phyloP scores from a whole-genome alignment of 106 monocot genomes.

The Dendrobium nobile region DNA sequence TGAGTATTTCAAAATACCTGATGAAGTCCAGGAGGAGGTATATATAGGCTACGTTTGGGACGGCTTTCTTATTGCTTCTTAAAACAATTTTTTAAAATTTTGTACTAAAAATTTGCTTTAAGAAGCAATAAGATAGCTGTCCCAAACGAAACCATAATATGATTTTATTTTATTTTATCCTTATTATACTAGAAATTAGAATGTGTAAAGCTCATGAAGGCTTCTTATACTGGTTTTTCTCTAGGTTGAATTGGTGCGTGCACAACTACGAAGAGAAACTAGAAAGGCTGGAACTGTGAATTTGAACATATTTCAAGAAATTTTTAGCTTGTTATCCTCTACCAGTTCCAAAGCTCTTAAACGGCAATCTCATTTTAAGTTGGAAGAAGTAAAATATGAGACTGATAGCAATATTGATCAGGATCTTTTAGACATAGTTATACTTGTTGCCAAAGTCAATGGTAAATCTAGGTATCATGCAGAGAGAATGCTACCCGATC shows the following conservation, averaged over 20 bases:
- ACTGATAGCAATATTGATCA: conserved; percentile 3
- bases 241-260: conserved; percentile 55
- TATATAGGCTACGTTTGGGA: no score
- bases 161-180: background rate
- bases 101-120: no score
- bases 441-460: conserved; percentile 34
- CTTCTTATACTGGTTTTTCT: background rate
- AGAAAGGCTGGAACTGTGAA: conserved; percentile 36
- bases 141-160: no score
- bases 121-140: no score
- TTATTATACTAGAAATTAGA: background rate
- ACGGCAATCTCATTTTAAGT: conserved; percentile 5
- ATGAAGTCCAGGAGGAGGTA: conserved; percentile 93
- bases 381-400: conserved; percentile 9
- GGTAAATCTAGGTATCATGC: conserved; percentile 26
- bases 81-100: no score
- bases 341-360: conserved; percentile 11
- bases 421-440: conserved; percentile 25
- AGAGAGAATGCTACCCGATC: conserved; percentile 16
- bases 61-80: no score
- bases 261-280: conserved; percentile 49
- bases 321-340: conserved; percentile 27
- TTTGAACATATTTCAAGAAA: conserved; percentile 46
- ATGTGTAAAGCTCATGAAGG: background rate
- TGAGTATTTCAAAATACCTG: conserved; percentile 63